phyloP scores from a whole-genome alignment of 306 rosid genomes.

The Pyrus betulifolia region DNA sequence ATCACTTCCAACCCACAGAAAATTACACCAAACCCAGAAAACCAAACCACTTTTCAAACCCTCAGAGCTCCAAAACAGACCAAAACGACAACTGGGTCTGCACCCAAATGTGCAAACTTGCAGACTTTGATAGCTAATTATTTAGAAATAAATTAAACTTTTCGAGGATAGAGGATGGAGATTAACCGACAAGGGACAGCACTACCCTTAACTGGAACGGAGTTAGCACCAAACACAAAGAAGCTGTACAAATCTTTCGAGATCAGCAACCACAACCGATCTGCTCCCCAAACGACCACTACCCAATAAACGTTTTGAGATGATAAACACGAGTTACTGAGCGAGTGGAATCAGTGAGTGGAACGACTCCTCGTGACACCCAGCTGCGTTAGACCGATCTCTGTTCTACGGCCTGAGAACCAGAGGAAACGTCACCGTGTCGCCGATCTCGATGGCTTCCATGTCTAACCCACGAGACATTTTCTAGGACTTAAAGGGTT shows the following conservation, averaged over 20 bases:
- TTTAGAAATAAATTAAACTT: background rate
- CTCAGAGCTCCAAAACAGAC: constrained; percentile 5
- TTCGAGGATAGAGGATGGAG: constrained; percentile 1
- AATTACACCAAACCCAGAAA: constrained; percentile 19
- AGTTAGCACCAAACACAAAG: constrained; percentile 42
- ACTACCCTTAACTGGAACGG: constrained; percentile 21
- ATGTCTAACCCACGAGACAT: constrained; percentile 26
- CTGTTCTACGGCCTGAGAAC: constrained; percentile 14
- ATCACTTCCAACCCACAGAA: background rate
- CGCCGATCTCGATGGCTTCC: constrained; percentile 37
- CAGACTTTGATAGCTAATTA: constrained; percentile 8
- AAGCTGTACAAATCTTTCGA: constrained; percentile 32
- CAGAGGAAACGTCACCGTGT: constrained; percentile 22
- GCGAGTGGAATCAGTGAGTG: background rate
- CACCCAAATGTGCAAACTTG: background rate
- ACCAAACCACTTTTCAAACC: background rate
- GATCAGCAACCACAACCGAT: constrained; percentile 59
- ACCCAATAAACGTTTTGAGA: background rate
- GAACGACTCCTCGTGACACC: background rate
- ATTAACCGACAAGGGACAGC: constrained; percentile 16
- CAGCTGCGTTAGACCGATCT: constrained; percentile 22
- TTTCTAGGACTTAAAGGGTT: constrained; percentile 10
- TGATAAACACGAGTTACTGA: background rate
- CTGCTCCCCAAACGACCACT: constrained; percentile 11
- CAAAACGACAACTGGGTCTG: constrained; percentile 5